Evolutionary conservation across 1,284 basidiomycete species (phyloP).

Genomic region (Rhodotorula glutinis): DNA sequence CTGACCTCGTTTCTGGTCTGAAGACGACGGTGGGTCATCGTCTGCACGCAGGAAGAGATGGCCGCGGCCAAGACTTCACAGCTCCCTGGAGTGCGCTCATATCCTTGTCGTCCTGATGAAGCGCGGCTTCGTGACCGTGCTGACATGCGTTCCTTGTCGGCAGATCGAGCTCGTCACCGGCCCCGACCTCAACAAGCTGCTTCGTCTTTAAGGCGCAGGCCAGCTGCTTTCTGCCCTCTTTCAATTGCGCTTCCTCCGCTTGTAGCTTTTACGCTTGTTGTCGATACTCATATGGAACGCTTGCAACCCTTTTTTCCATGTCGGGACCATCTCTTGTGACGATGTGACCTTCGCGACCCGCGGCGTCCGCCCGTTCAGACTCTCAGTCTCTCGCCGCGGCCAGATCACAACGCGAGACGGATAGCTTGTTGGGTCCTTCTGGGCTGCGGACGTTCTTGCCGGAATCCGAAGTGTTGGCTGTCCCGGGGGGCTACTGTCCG

Average conservation of each 20-base stretch:
- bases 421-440: too few relatives aligned
- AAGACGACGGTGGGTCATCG: conserved; percentile 27
- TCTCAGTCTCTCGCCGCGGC: too few relatives aligned
- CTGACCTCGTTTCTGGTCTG: too few relatives aligned
- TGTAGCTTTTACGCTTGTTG: not conserved
- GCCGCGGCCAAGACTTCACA: not conserved
- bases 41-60: conserved; percentile 19
- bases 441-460: too few relatives aligned
- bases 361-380: too few relatives aligned
- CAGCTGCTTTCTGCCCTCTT: not conserved
- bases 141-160: not conserved
- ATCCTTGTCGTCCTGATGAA: too few relatives aligned
- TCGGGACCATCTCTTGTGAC: not conserved
- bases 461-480: too few relatives aligned
- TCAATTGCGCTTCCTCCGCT: not conserved
- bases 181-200: conserved; percentile 2
- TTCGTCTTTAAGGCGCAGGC: not conserved
- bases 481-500: too few relatives aligned
- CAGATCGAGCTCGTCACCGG: conserved; percentile 17
- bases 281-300: too few relatives aligned
- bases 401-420: too few relatives aligned
- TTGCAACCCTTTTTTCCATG: too few relatives aligned
- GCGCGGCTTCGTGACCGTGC: not conserved
- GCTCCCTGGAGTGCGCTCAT: conserved; percentile 13
- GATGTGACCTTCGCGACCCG: too few relatives aligned